These are phyloP conservation scores for Barbatosphaeria neglecta DNA, from an alignment of 495 filamentous ascomycete genomes.

Conservation along the genomic window DNA sequence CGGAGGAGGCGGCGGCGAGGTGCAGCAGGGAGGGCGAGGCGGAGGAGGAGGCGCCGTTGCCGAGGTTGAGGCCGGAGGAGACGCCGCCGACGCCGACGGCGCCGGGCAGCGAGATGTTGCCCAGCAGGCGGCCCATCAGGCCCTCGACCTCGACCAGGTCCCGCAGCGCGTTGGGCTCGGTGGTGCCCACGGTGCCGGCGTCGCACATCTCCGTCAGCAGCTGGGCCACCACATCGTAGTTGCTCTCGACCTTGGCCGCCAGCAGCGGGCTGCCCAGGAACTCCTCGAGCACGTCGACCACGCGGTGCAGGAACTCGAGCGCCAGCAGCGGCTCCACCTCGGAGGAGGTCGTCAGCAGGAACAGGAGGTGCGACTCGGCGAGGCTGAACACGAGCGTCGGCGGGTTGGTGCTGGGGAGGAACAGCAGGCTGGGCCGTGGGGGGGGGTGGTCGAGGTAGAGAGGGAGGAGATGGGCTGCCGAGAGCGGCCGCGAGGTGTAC, in stretches of 20 bases:
- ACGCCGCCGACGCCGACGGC: not conserved
- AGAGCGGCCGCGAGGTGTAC: slow-evolving; percentile 62
- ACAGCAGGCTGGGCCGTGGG: slow-evolving; percentile 77
- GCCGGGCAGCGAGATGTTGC: slow-evolving; percentile 63
- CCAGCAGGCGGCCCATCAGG: slow-evolving; percentile 82
- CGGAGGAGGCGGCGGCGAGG: no score
- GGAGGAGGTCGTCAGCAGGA: slow-evolving; percentile 68
- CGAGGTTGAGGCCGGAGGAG: slow-evolving; percentile 8
- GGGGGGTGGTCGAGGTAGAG: slow-evolving; percentile 76
- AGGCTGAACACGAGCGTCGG: slow-evolving; percentile 86
- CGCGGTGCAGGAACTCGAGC: slow-evolving; percentile 86
- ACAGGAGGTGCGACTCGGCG: slow-evolving; percentile 73
- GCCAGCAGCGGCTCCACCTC: slow-evolving; percentile 91
- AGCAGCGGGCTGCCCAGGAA: slow-evolving; percentile 86
- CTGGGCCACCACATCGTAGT: slow-evolving; percentile 92
- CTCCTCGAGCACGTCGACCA: slow-evolving; percentile 88
- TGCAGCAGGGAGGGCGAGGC: slow-evolving; percentile 1
- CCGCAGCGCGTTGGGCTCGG: slow-evolving; percentile 84
- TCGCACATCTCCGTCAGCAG: slow-evolving; percentile 94
- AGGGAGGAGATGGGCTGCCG: slow-evolving; percentile 62
- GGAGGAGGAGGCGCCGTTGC: slow-evolving; percentile 15
- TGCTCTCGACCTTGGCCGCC: slow-evolving; percentile 70
- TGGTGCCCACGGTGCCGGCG: slow-evolving; percentile 77
- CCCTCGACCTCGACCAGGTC: slow-evolving; percentile 87
- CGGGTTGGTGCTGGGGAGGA: slow-evolving; percentile 67